These are phyloP conservation scores for Dictyostelium firmibasis DNA, from an alignment of 78 protist genomes.

Conservation along the genomic window DNA sequence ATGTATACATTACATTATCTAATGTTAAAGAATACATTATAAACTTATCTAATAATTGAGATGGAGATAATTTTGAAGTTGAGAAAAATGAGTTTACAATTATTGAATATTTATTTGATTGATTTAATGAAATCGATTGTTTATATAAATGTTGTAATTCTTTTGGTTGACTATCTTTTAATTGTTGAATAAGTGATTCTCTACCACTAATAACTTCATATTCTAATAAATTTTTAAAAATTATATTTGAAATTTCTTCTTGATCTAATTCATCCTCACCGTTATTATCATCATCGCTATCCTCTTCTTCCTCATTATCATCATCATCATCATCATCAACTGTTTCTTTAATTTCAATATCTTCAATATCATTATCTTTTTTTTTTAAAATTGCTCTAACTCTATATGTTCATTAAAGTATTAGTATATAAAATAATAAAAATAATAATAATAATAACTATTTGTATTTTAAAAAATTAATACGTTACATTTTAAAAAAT, in stretches of 20 bases:
- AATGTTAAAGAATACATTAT: conserved; percentile 2
- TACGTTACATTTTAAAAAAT: conserved; percentile 9
- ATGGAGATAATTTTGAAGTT: neutral
- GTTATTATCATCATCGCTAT: neutral
- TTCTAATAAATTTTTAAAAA: conserved; percentile 7
- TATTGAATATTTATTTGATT: neutral
- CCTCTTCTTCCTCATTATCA: neutral
- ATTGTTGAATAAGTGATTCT: conserved; percentile 9
- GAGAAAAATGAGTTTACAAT: neutral
- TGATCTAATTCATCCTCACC: neutral
- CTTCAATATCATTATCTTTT: neutral
- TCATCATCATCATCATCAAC: neutral
- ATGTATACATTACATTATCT: neutral
- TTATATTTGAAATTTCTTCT: neutral
- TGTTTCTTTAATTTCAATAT: neutral
- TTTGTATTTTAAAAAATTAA: neutral
- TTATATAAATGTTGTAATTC: neutral
- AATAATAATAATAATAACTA: no score
- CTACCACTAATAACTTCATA: neutral
- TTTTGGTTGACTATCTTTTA: neutral
- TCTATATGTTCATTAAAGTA: no score
- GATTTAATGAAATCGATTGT: conserved; percentile 1
- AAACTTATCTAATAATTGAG: neutral
- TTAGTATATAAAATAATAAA: no score
- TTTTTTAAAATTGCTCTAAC: neutral